phyloP scores from a whole-genome alignment of 495 filamentous ascomycete genomes.

The Rusavskia elegans region DNA sequence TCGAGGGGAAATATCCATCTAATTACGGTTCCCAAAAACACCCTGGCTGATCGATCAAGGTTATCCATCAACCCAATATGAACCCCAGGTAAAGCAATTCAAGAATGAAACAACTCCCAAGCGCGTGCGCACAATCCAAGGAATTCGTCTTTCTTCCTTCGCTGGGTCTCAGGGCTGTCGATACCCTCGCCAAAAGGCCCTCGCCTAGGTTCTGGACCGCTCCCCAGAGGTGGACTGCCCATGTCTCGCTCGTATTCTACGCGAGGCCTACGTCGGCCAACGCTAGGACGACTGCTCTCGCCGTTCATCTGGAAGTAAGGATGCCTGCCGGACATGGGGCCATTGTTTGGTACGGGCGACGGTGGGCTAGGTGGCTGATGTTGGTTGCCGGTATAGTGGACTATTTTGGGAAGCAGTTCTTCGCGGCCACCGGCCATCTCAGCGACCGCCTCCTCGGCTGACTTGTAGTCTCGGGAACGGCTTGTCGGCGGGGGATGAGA shows the following conservation, averaged over 20 bases:
- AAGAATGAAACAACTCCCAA: conserved; percentile 97
- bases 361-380: conserved; percentile 87
- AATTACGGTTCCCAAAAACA: too few species aligned
- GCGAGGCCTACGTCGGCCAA: conserved; percentile 54
- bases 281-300: conserved; percentile 14
- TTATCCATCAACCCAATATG: too few species aligned
- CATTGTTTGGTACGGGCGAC: conserved; percentile 33
- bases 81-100: conserved; percentile 11
- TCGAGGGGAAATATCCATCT: too few species aligned
- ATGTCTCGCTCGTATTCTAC: conserved; percentile 84
- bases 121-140: conserved; percentile 70
- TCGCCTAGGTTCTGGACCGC: conserved; percentile 39
- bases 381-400: conserved; percentile 83
- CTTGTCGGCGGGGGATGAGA: conserved; percentile 30
- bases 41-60: too few species aligned
- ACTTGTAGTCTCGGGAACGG: conserved; percentile 76
- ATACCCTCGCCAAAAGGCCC: conserved; percentile 64
- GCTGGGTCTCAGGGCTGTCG: conserved; percentile 69
- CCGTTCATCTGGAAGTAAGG: conserved; percentile 14
- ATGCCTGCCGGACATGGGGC: conserved; percentile 16
- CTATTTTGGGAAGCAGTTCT: conserved; percentile 78
- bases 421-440: conserved; percentile 81
- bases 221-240: conserved; percentile 53
- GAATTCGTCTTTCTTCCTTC: conserved; percentile 90
- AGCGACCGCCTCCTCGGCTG: conserved; percentile 85